phyloP scores from a whole-genome alignment of 306 rosid genomes.

The Fagus sylvatica region DNA sequence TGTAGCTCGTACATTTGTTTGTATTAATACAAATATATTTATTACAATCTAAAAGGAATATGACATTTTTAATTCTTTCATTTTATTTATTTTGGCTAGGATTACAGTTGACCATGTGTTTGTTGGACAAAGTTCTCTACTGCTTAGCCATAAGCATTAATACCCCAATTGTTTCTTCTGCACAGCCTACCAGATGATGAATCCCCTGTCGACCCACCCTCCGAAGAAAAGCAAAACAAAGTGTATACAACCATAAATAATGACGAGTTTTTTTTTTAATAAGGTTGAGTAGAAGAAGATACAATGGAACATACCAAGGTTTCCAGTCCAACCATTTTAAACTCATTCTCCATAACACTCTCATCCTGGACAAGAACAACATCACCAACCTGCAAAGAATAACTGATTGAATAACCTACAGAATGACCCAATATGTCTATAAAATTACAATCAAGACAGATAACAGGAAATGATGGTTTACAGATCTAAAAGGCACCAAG shows the following conservation, averaged over 20 bases:
- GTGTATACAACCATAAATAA: not conserved
- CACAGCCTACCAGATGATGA: constrained; percentile 17
- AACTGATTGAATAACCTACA: constrained; percentile 23
- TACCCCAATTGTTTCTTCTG: not conserved
- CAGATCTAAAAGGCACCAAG: constrained; percentile 13
- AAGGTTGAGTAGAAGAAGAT: not conserved
- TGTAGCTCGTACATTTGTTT: not conserved
- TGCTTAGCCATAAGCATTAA: not conserved
- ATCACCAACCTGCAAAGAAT: constrained; percentile 79
- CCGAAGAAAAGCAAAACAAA: not conserved
- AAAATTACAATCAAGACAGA: not conserved
- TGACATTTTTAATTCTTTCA: not conserved
- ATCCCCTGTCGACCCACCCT: not conserved
- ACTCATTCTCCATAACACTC: constrained; percentile 64
- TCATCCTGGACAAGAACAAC: constrained; percentile 87
- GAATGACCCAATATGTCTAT: not conserved
- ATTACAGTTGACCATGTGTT: not conserved
- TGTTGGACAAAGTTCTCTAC: not conserved
- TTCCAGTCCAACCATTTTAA: constrained; percentile 78
- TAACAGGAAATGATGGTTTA: constrained; percentile 4
- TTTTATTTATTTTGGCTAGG: not conserved
- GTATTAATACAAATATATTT: not conserved
- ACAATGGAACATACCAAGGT: constrained; percentile 62
- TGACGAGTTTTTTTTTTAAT: not conserved
- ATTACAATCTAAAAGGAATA: not conserved